phyloP scores from a whole-genome alignment of 2,329 filamentous ascomycete species.

The Pseudocercospora pini-densiflorae region DNA sequence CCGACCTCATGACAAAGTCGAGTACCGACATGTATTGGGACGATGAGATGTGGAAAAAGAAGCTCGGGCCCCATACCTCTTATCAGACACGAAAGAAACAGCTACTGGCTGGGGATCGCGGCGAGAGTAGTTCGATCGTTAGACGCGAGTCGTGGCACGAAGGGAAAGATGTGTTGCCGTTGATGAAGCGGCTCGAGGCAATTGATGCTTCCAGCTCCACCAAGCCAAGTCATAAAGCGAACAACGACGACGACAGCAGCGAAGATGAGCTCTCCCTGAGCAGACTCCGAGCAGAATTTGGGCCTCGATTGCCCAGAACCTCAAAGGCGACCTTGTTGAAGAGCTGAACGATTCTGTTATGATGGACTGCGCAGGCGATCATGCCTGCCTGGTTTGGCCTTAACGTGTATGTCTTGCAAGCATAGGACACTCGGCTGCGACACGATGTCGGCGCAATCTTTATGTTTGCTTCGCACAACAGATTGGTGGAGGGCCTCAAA shows the following conservation, averaged over 20 bases:
- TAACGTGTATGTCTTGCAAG: too few relatives aligned
- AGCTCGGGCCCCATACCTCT: background rate
- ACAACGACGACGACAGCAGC: background rate
- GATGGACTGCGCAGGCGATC: too few relatives aligned
- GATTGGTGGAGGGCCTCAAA: too few relatives aligned
- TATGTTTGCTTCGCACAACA: too few relatives aligned
- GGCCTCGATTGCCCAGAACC: background rate
- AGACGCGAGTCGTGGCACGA: background rate
- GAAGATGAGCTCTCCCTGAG: background rate
- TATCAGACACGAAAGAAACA: background rate
- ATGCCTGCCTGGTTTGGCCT: too few relatives aligned
- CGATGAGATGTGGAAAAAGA: constrained; percentile 8
- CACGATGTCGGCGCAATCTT: too few relatives aligned
- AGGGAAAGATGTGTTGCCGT: background rate
- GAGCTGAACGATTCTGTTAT: background rate
- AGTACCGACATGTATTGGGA: constrained; percentile 4
- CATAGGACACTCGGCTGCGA: too few relatives aligned
- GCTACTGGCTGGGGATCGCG: background rate
- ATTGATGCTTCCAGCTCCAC: background rate
- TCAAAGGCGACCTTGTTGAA: constrained; percentile 1
- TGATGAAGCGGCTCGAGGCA: background rate
- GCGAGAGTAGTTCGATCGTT: background rate
- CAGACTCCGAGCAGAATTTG: background rate
- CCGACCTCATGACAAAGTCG: constrained; percentile 12
- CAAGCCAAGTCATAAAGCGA: background rate